Percentiles rank a stretch among this genome's conserved stretches.
Evolutionary conservation across 306 rosid genomes (phyloP).

Genomic region (Vigna radiata): DNA sequence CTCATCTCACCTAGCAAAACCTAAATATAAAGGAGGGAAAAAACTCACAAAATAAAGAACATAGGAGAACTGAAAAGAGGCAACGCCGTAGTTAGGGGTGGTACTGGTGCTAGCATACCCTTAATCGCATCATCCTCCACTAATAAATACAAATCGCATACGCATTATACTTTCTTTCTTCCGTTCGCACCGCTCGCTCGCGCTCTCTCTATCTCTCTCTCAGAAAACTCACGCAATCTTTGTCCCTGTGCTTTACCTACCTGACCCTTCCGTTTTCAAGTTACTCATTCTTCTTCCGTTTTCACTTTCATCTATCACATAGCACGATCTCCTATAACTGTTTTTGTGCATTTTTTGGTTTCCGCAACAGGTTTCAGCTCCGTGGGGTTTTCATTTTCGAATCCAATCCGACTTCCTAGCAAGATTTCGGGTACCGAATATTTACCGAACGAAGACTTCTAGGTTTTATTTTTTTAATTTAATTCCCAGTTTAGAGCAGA

Average conservation of each 20-base stretch:
- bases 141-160: not conserved
- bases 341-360: not conserved
- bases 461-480: not conserved
- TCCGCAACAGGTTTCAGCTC: conserved; percentile 15
- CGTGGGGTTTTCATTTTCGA: conserved; percentile 29
- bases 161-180: not conserved
- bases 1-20: too few relatives aligned
- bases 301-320: not conserved
- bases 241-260: not conserved
- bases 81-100: conserved; percentile 36
- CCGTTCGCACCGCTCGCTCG: not conserved
- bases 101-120: not conserved
- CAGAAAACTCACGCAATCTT: not conserved
- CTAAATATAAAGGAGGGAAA: not conserved
- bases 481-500: not conserved
- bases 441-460: not conserved
- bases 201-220: not conserved
- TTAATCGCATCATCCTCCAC: not conserved
- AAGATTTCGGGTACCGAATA: conserved; percentile 9
- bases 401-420: not conserved
- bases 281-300: not conserved
- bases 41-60: not conserved
- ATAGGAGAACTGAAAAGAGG: not conserved
- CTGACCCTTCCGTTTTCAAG: conserved; percentile 36
- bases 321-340: not conserved